Base-by-base conservation (phyloP, 106 monocot genomes). In the Apostasia shenzhenica region DNA sequence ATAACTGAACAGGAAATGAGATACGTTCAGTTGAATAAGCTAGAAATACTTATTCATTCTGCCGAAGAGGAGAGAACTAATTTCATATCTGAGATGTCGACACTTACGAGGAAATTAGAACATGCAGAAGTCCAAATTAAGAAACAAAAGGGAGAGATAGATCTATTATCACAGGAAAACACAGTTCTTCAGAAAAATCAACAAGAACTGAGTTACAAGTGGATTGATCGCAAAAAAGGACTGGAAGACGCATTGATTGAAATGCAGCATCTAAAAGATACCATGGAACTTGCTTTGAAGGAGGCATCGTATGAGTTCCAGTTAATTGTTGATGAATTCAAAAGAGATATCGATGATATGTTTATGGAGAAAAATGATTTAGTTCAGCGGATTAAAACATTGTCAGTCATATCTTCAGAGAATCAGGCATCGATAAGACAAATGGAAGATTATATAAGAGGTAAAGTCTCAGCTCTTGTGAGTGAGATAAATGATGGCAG, bases 151-250 rank as follows among this genome's bases (percentile, higher is more conserved):
- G 66, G 73, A 14, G 63, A 86, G 47, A 13, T 64, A 38, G 61
- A 77, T 26, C 55, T 37, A 43, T 9, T 80, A 38, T 63, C 14
- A 10, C 69, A 70, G 8, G 70, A 72, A 61, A 83, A 83, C 59
- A 67, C 54, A 3, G 73, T n/a, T 41, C 77, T 91, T 8, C 67
- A 72, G 60, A 37, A 55, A 59, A 51, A 37, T 8, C 52, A 74
- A 7, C 62, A 74, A 45, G 63, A 78, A 12, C 46, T 81, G 54
- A 41, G 69, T 40, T 45, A 49, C 59, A 61, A 79, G 63, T 77
- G 73, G 50, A 55, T 55, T 51, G 72, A 83, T 14, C 41, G 75
- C 44, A 77, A 62, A 45, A 79, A n/a, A 76, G 71, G 48, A 26
- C 62, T 75, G 44, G 61, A 50, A 53, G 74, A 65, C 26, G 66